These are phyloP conservation scores for Lentithecium fluviatile DNA, from an alignment of 495 filamentous ascomycete genomes.

Conservation along the genomic window DNA sequence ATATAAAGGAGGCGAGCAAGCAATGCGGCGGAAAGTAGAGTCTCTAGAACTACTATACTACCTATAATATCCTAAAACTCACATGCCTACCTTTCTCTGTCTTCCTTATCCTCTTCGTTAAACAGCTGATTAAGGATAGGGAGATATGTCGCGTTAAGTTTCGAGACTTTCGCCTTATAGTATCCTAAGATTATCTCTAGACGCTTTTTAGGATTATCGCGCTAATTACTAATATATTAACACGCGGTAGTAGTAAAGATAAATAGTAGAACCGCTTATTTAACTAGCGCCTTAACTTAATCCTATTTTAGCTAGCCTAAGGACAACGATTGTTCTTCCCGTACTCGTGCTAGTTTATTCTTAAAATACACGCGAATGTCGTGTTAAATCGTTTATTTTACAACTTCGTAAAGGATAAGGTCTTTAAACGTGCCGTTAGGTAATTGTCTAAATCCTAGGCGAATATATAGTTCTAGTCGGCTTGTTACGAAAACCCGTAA, in stretches of 20 bases:
- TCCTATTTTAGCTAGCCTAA: slow-evolving; percentile 46
- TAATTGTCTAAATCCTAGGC: too few relatives aligned
- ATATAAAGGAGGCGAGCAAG: slow-evolving; percentile 37
- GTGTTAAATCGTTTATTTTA: slow-evolving; percentile 34
- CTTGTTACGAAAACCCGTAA: too few relatives aligned
- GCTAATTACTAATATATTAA: slow-evolving; percentile 21
- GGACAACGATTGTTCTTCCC: neutral
- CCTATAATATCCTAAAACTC: slow-evolving; percentile 41
- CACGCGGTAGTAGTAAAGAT: slow-evolving; percentile 24
- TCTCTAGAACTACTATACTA: slow-evolving; percentile 35
- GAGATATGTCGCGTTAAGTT: slow-evolving; percentile 33
- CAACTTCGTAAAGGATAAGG: too few relatives aligned
- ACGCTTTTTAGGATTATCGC: slow-evolving; percentile 19
- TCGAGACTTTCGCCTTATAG: slow-evolving; percentile 13
- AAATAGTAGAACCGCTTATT: slow-evolving; percentile 42
- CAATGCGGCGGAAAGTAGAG: slow-evolving; percentile 38
- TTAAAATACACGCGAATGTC: slow-evolving; percentile 43
- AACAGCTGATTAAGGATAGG: slow-evolving; percentile 34
- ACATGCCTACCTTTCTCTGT: slow-evolving; percentile 21
- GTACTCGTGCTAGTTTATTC: slow-evolving; percentile 11
- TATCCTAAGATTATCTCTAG: slow-evolving; percentile 28
- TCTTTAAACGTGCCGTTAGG: too few relatives aligned
- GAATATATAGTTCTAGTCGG: too few relatives aligned
- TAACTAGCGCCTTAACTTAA: slow-evolving; percentile 38
- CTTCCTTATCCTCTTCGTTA: slow-evolving; percentile 23